Evolutionary conservation across 352 stramenopile genomes (phyloP), one percentile per base, ranked within the genome.

Genomic region (Globisporangium nodosum): DNA sequence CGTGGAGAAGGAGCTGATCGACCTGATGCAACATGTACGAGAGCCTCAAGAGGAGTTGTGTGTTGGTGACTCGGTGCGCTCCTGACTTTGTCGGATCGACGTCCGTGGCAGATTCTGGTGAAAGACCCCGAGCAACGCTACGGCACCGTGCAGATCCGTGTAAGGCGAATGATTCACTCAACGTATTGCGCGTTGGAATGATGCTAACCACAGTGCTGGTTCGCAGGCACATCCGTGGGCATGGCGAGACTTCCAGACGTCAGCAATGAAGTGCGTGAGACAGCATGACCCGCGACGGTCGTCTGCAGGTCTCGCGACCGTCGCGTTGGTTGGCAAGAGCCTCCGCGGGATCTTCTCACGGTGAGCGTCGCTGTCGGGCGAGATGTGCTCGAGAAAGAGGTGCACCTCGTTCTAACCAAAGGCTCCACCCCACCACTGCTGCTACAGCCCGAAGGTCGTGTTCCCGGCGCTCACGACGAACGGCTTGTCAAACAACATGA

Each of bases 161-260:
- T 92, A 76, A 21, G 71, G 64, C n/a, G 8, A 24, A 47, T 40
- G 47, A 39, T 11, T 12, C 0, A 3, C 33, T 7, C 18, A 31
- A n/a, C 15, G 3, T 1, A 13, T 9, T n/a, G 31, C 15, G 42
- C 20, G 42, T 11, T 30, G 30, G 3, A 9, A n/a, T 9, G 49
- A 45, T 1, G 33, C 49, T 45, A 11, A 54, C 31, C n/a, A 3
- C 18, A 27, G 24, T 3, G 15, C 18, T 54, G 8, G 5, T n/a
- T 0, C 9, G 18, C 27, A 85, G 79, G 78, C 80, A 13, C 77
- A 88, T 60, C 66, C 71, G n/a, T 90, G 74, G 73, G 80, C 80
- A 48, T 90, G 76, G 80, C 69, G 69, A 46, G 80, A 88, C n/a
- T 88, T 88, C 50, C 77, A 90, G 63, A 73, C 76, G 12, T 81